Conservation (phyloP, 2,329 filamentous ascomycete species). For the Fusarium denticulatum region DNA sequence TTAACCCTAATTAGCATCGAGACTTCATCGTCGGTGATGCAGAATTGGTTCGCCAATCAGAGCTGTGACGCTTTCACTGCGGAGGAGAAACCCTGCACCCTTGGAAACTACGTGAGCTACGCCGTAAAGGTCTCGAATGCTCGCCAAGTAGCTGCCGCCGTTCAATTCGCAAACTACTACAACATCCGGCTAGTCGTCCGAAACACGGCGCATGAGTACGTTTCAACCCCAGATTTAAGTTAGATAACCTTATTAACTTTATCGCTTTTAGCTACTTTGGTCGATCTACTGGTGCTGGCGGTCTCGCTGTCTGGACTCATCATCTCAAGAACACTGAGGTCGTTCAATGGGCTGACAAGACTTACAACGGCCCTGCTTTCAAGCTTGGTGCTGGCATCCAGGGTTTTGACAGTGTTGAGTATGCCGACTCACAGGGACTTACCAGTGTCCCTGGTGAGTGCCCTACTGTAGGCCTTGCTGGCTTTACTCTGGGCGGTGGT, state of each 20-base stretch:
- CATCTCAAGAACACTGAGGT: constrained; percentile 54
- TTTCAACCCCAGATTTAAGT: neutral
- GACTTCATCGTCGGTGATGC: constrained; percentile 54
- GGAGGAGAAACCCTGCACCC: constrained; percentile 50
- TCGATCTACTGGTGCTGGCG: constrained; percentile 52
- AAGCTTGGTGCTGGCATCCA: constrained; percentile 62
- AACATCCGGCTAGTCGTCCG: constrained; percentile 51
- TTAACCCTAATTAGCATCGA: constrained; percentile 39
- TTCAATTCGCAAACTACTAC: constrained; percentile 51
- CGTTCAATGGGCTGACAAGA: constrained; percentile 27
- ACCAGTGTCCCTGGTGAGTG: constrained; percentile 56
- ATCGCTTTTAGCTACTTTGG: constrained; percentile 38
- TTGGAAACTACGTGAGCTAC: constrained; percentile 57
- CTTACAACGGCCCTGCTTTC: neutral
- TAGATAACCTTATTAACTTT: neutral
- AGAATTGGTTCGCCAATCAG: constrained; percentile 50
- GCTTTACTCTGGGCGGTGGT: constrained; percentile 68
- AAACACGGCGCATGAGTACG: constrained; percentile 45
- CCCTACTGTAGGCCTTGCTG: constrained; percentile 64
- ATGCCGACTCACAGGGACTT: neutral
- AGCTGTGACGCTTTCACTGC: constrained; percentile 52
- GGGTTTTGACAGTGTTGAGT: constrained; percentile 55
- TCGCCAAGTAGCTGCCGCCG: constrained; percentile 46
- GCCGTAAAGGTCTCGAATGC: constrained; percentile 48
- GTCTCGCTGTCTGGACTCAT: constrained; percentile 53